Evolutionary conservation across 352 stramenopile genomes (phyloP).

Genomic region (Globisporangium orthogonon): DNA sequence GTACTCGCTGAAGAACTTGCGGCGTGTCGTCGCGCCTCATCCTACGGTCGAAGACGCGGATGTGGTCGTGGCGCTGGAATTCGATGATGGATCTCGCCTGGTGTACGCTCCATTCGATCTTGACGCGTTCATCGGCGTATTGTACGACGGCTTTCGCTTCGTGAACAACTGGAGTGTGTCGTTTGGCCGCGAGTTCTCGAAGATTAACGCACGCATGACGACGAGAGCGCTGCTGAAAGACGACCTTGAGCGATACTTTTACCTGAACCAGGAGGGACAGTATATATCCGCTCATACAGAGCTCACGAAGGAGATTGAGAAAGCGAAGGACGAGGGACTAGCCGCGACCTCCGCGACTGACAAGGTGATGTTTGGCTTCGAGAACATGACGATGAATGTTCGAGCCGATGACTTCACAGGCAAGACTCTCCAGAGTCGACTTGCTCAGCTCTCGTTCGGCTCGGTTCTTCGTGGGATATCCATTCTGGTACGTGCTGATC

Average conservation of each 20-base stretch:
- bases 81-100: slow-evolving; percentile 48
- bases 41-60: slow-evolving; percentile 22
- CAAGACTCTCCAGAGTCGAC: slow-evolving; percentile 31
- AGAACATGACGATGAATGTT: slow-evolving; percentile 73
- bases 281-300: slow-evolving; percentile 44
- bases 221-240: slow-evolving; percentile 34
- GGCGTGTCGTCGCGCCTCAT: slow-evolving; percentile 38
- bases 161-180: slow-evolving; percentile 59
- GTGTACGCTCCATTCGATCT: slow-evolving; percentile 54
- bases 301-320: slow-evolving; percentile 59
- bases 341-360: slow-evolving; percentile 41
- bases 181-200: slow-evolving; percentile 55
- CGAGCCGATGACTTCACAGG: slow-evolving; percentile 50
- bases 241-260: slow-evolving; percentile 42
- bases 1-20: slow-evolving; percentile 50
- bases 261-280: slow-evolving; percentile 59
- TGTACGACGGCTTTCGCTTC: slow-evolving; percentile 69
- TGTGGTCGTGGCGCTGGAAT: slow-evolving; percentile 57
- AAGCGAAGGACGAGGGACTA: slow-evolving; percentile 33
- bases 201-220: slow-evolving; percentile 59
- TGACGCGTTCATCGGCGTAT: slow-evolving; percentile 46
- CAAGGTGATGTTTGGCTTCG: slow-evolving; percentile 58
- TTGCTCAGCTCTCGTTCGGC: slow-evolving; percentile 55
- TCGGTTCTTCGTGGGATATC: slow-evolving; percentile 45
- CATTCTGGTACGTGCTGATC: slow-evolving; percentile 41